Conservation (phyloP, 306 rosid species). For the Prunus mume region DNA sequence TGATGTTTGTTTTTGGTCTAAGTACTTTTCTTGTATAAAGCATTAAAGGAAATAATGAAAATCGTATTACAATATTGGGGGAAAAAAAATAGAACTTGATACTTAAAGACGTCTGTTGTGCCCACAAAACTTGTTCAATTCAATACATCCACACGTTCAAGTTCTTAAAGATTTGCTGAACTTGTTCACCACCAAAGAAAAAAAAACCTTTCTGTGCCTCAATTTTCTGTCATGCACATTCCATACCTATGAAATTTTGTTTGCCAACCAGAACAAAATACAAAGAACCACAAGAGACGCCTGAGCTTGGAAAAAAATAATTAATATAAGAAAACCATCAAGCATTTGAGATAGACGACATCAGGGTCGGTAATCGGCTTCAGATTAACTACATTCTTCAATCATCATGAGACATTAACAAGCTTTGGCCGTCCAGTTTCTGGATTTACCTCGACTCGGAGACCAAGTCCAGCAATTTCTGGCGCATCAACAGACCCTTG, state of each 20-base stretch:
- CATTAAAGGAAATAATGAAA: not conserved
- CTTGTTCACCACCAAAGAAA: too few relatives aligned
- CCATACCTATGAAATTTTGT: not conserved
- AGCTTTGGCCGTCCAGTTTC: slow-evolving; percentile 66
- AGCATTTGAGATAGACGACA: not conserved
- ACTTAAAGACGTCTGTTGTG: too few relatives aligned
- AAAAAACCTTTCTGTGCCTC: not conserved
- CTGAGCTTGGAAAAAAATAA: not conserved
- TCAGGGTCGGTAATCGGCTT: not conserved
- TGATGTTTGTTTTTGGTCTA: not conserved
- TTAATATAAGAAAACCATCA: not conserved
- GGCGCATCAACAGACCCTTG: slow-evolving; percentile 70
- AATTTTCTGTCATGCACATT: not conserved
- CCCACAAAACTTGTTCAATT: not conserved
- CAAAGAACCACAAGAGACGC: not conserved
- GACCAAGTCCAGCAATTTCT: slow-evolving; percentile 64
- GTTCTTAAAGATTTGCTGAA: not conserved
- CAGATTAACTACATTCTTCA: slow-evolving; percentile 4
- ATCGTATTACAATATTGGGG: not conserved
- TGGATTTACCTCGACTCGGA: slow-evolving; percentile 65
- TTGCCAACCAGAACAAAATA: not conserved
- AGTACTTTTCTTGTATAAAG: not conserved
- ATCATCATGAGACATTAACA: slow-evolving; percentile 45
- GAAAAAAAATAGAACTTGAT: too few relatives aligned
- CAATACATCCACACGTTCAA: not conserved